A percentile compares a stretch with the other conserved stretches of the same genome.
Conservation (phyloP, 2,329 filamentous ascomycete genomes). For the Ceratocystis cacaofunesta region DNA sequence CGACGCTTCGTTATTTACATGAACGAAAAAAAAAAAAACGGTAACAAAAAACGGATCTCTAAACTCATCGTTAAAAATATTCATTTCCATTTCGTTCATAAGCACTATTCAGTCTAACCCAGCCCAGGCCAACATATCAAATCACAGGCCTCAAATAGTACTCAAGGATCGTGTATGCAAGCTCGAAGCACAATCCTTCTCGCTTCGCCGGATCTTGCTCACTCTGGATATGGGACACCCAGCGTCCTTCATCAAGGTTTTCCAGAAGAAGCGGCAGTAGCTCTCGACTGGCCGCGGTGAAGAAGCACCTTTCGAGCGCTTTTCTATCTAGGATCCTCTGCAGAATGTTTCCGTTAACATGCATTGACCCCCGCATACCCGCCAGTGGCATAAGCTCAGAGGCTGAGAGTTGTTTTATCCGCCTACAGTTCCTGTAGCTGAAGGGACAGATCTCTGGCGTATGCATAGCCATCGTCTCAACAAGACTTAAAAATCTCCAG, state of each 20-base stretch:
- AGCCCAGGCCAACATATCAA: slow-evolving; percentile 21
- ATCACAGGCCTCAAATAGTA: slow-evolving; percentile 38
- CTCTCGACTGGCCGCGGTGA: slow-evolving; percentile 23
- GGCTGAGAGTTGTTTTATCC: background rate
- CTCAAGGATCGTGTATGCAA: slow-evolving; percentile 40
- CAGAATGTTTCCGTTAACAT: slow-evolving; percentile 54
- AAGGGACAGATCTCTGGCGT: slow-evolving; percentile 12
- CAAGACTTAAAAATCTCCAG: slow-evolving; percentile 54
- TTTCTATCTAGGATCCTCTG: slow-evolving; percentile 35
- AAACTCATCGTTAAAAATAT: background rate
- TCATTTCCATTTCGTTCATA: background rate
- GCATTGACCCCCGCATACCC: slow-evolving; percentile 36
- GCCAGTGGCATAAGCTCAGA: slow-evolving; percentile 18
- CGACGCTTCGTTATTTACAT: background rate
- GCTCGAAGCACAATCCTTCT: slow-evolving; percentile 28
- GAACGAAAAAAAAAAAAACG: background rate
- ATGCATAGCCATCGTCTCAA: slow-evolving; percentile 51
- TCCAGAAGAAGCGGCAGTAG: slow-evolving; percentile 36
- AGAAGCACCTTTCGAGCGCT: slow-evolving; percentile 31
- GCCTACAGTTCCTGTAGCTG: background rate
- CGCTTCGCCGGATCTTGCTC: slow-evolving; percentile 19
- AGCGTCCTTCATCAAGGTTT: slow-evolving; percentile 32
- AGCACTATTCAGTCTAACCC: background rate
- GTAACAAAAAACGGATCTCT: background rate
- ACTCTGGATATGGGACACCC: slow-evolving; percentile 26